Base-by-base conservation (phyloP, 164 flowering plant genomes). In the Brasenia schreberi region DNA sequence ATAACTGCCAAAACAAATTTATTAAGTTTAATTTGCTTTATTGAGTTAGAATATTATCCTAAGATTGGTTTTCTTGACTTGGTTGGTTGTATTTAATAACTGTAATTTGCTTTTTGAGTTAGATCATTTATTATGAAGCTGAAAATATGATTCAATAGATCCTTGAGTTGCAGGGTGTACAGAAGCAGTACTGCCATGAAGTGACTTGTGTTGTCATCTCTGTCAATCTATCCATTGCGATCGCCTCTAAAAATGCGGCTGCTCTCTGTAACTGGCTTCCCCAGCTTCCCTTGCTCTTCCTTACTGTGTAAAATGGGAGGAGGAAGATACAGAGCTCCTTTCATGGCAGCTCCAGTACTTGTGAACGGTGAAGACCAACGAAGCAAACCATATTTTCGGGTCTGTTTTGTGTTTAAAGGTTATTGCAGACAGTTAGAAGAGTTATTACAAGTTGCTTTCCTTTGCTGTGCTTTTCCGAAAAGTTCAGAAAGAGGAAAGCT, bases 161-260 rank as follows among this genome's bases (percentile, higher is more conserved):
- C 39, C 77, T 66, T 68, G 18, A 19, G 67, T 14, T 67, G 66
- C 72, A 72, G 74, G 62, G 63, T 59, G 81, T 73, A 66, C 81
- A 73, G 84, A 44, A 64, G 72, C 80, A 69, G 85, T 77, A 73
- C 68, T 63, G 72, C 19, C 23, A 52, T 81, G 92, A 87, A 76
- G 76, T 81, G 93, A 85, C 84, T 78, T 82, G 85, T 75, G 82
- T 71, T 74, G 80, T 71, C 77, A 44, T 75, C 69, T 77, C 73
- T 75, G 77, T 76, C 80, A 70, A 81, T 78, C 84, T 77, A 79
- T 79, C 81, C 65, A 68, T 70, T 43, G 42, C 68, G 68, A 69
- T 73, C 61, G 69, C 69, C 80, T 63, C 75, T 79, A 71, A 80
- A 74, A 73, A 67, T 69, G 64, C 72, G 70, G 12, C 60, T 61